A percentile compares a stretch with the other conserved stretches of the same genome.
Evolutionary conservation across 257 asterid genomes (phyloP).

Genomic region (Striga asiatica): DNA sequence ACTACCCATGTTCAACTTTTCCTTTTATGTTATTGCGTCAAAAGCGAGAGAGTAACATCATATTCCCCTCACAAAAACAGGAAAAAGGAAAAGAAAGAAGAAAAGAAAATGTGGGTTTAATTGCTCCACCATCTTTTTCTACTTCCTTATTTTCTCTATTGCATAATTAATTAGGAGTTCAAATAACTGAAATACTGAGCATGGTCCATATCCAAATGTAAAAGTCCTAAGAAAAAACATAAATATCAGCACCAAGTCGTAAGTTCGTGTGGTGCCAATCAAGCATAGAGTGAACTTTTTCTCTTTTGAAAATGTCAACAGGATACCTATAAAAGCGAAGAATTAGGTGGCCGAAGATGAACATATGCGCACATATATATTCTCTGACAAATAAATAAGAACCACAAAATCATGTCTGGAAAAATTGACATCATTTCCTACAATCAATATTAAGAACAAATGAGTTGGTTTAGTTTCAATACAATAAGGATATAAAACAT

Average conservation of each 20-base stretch:
- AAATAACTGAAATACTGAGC: background rate
- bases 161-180: background rate
- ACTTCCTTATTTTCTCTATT: background rate
- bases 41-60: too few species aligned
- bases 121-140: too few species aligned
- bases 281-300: conserved; percentile 68
- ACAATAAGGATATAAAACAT: too few species aligned
- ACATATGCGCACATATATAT: background rate
- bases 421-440: too few species aligned
- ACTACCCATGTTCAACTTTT: too few species aligned
- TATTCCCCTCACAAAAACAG: too few species aligned
- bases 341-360: conserved; percentile 3
- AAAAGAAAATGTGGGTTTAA: too few species aligned
- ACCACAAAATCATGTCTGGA: too few species aligned
- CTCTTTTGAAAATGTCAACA: conserved; percentile 61
- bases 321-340: conserved; percentile 56
- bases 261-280: conserved; percentile 92
- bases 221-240: background rate
- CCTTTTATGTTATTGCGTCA: too few species aligned
- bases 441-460: too few species aligned
- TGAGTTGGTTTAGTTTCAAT: too few species aligned
- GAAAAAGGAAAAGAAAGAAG: too few species aligned
- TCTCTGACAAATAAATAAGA: background rate
- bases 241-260: conserved; percentile 71
- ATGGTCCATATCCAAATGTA: background rate